These are phyloP conservation scores for Aphanomyces stellatus DNA, from an alignment of 352 stramenopile genomes.

Conservation along the genomic window DNA sequence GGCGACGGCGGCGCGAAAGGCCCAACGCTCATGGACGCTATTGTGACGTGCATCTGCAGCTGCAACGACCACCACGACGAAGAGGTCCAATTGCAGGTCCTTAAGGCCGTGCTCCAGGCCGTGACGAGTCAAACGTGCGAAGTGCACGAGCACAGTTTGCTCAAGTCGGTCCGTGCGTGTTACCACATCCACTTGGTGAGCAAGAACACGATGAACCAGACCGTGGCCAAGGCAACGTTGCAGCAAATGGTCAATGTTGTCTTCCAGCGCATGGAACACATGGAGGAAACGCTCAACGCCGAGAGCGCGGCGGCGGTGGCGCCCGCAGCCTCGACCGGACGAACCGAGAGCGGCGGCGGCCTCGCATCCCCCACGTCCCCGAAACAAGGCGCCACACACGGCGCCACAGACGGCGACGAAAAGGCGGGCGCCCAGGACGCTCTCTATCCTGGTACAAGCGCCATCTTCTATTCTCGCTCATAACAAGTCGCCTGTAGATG, in stretches of 20 bases:
- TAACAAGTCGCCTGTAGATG: background rate
- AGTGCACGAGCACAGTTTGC: slow-evolving; percentile 87
- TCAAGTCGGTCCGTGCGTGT: slow-evolving; percentile 91
- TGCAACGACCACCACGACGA: slow-evolving; percentile 89
- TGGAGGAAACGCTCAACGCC: background rate
- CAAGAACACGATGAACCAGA: slow-evolving; percentile 91
- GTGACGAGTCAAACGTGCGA: slow-evolving; percentile 86
- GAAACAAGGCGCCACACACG: no score
- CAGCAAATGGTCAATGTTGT: slow-evolving; percentile 96
- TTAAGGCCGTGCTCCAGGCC: slow-evolving; percentile 86
- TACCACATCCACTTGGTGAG: slow-evolving; percentile 95
- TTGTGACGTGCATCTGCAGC: slow-evolving; percentile 83
- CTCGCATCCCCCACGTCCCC: background rate
- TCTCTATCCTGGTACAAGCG: slow-evolving; percentile 15
- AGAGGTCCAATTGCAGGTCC: slow-evolving; percentile 88
- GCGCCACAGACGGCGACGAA: background rate
- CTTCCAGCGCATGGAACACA: slow-evolving; percentile 93
- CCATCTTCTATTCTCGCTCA: background rate
- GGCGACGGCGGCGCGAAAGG: slow-evolving; percentile 3
- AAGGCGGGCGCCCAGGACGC: background rate
- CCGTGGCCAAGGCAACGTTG: slow-evolving; percentile 95
- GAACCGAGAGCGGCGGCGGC: background rate
- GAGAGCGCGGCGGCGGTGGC: background rate
- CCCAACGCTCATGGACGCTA: slow-evolving; percentile 72
- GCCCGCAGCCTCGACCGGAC: background rate